A percentile compares a stretch with the other conserved stretches of the same genome.
Conservation (phyloP, 2,329 filamentous ascomycete genomes). For the Fusarium sp. region DNA sequence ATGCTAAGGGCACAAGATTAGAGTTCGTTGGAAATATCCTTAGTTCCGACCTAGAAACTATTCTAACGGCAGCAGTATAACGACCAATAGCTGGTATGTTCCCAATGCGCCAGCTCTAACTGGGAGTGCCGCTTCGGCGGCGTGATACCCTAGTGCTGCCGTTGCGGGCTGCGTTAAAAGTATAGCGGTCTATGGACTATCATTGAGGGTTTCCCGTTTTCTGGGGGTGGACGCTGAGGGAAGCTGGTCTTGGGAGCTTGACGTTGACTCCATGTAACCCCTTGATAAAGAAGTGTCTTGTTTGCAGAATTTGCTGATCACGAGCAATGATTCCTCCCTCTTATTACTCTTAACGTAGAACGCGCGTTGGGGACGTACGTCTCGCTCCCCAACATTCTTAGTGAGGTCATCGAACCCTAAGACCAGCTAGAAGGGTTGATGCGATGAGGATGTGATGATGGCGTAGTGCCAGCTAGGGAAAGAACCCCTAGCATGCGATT, state of each 20-base stretch:
- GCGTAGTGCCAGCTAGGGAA: too few relatives aligned
- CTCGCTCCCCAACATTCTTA: too few relatives aligned
- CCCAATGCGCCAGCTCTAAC: neutral
- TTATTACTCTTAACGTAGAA: too few relatives aligned
- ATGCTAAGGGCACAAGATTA: conserved; percentile 1
- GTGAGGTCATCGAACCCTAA: too few relatives aligned
- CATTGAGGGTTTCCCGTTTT: neutral
- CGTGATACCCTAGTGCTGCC: neutral
- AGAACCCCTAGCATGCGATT: too few relatives aligned
- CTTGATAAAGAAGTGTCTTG: neutral
- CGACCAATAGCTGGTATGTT: conserved; percentile 2
- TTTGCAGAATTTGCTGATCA: neutral
- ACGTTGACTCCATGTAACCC: neutral
- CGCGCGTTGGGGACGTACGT: too few relatives aligned
- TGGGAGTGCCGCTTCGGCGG: conserved; percentile 2
- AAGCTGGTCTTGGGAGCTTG: neutral
- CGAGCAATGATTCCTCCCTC: too few relatives aligned
- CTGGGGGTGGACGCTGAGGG: neutral
- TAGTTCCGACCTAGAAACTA: neutral
- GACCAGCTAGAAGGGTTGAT: too few relatives aligned
- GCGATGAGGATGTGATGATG: too few relatives aligned
- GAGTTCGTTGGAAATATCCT: conserved; percentile 1
- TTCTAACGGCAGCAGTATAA: conserved; percentile 4
- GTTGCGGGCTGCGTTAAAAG: neutral
- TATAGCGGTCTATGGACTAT: neutral